These are phyloP conservation scores for Neodidymelliopsis sp. DNA, from an alignment of 2,329 filamentous ascomycete genomes.

Conservation along the genomic window DNA sequence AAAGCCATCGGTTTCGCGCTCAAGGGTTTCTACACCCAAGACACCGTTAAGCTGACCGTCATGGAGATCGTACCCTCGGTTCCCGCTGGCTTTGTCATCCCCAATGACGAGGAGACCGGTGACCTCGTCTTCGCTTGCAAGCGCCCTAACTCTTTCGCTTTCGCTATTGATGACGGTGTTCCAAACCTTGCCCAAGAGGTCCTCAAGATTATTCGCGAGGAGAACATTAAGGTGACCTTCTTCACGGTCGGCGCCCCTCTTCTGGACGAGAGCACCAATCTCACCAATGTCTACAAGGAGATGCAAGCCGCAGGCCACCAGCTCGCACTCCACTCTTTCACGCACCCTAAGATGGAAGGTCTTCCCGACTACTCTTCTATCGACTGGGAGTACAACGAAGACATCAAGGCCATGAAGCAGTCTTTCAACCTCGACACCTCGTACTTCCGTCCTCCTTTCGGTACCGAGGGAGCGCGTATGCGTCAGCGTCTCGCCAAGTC, in stretches of 20 bases:
- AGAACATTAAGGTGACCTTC: constrained; percentile 71
- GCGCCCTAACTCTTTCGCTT: constrained; percentile 73
- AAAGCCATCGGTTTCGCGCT: constrained; percentile 67
- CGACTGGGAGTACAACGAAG: constrained; percentile 68
- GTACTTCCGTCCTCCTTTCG: constrained; percentile 76
- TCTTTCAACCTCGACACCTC: constrained; percentile 45
- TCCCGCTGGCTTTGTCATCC: constrained; percentile 61
- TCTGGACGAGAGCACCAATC: constrained; percentile 65
- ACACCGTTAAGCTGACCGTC: constrained; percentile 60
- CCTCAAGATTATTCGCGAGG: constrained; percentile 67
- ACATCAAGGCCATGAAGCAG: constrained; percentile 58
- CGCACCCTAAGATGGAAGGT: constrained; percentile 72
- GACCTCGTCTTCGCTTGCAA: constrained; percentile 69
- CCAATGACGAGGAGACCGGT: constrained; percentile 67
- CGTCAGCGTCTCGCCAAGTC: constrained; percentile 65
- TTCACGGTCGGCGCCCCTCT: constrained; percentile 73
- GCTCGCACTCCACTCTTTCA: constrained; percentile 72
- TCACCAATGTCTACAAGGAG: constrained; percentile 69
- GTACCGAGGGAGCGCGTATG: constrained; percentile 71
- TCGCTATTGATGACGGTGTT: constrained; percentile 74
- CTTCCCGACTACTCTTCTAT: constrained; percentile 61
- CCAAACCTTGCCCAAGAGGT: constrained; percentile 67
- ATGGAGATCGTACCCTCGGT: constrained; percentile 68
- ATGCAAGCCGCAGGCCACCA: constrained; percentile 71
- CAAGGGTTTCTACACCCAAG: constrained; percentile 67